Conservation (phyloP, 495 filamentous ascomycete genomes). For the Parathielavia hyrcaniae region DNA sequence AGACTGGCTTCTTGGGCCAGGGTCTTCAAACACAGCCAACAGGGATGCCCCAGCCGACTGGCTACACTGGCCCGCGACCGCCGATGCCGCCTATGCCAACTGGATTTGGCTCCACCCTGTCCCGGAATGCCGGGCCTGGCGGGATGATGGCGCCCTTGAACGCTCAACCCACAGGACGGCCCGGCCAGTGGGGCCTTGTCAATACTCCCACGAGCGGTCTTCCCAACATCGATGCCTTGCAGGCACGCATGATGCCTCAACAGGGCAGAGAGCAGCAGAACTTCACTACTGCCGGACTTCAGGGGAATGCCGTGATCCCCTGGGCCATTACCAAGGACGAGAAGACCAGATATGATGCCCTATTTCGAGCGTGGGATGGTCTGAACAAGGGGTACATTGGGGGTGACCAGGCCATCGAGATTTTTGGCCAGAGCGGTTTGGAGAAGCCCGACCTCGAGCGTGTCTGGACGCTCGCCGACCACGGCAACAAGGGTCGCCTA, state of each 20-base stretch:
- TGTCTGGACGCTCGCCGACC: conserved; percentile 93
- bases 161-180: conserved; percentile 91
- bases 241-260: conserved; percentile 97
- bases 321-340: conserved; percentile 99
- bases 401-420: conserved; percentile 92
- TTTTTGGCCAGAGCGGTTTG: conserved; percentile 92
- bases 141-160: conserved; percentile 59
- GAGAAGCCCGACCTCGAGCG: conserved; percentile 83
- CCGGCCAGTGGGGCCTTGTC: conserved; percentile 96
- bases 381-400: conserved; percentile 88
- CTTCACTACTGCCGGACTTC: conserved; percentile 80
- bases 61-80: conserved; percentile 69
- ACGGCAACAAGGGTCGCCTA: conserved; percentile 84
- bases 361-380: conserved; percentile 97
- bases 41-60: conserved; percentile 53
- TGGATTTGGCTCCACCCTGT: conserved; percentile 61
- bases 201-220: conserved; percentile 86
- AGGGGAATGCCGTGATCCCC: conserved; percentile 90
- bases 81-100: conserved; percentile 96
- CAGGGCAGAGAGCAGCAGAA: conserved; percentile 78
- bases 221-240: conserved; percentile 87
- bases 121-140: conserved; percentile 52
- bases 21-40: conserved; percentile 55
- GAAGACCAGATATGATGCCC: conserved; percentile 91
- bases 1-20: conserved; percentile 41